These are phyloP conservation scores for Arxiozyma heterogenica DNA, from an alignment of 1,139 yeast species.

Conservation along the genomic window DNA sequence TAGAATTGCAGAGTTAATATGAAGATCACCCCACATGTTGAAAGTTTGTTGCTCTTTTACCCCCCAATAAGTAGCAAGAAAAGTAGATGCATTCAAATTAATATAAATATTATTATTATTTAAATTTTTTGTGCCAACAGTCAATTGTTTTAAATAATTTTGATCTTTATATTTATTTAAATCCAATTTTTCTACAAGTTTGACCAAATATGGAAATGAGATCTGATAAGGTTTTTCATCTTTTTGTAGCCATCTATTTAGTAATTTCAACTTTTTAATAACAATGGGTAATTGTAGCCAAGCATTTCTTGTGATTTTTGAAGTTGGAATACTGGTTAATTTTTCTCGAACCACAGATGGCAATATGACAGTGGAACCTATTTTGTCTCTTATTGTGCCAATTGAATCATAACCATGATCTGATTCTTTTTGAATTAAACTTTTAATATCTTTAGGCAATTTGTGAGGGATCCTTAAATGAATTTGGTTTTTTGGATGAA, in stretches of 20 bases:
- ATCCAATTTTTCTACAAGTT: conserved; percentile 30
- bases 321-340: conserved; percentile 23
- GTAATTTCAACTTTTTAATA: conserved; percentile 39
- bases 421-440: conserved; percentile 27
- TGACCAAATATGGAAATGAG: conserved; percentile 41
- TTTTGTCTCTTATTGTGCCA: conserved; percentile 28
- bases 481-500: conserved; percentile 40
- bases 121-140: not conserved
- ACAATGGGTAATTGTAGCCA: conserved; percentile 32
- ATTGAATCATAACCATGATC: conserved; percentile 20
- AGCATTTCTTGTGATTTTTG: conserved; percentile 26
- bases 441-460: conserved; percentile 12
- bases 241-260: conserved; percentile 48
- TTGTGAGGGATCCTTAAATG: conserved; percentile 43
- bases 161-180: conserved; percentile 11
- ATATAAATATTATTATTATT: not conserved
- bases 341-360: conserved; percentile 25
- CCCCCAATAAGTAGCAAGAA: conserved; percentile 26
- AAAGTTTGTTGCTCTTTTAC: conserved; percentile 22
- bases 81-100: conserved; percentile 12
- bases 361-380: conserved; percentile 17
- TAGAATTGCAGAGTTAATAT: conserved; percentile 19
- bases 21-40: conserved; percentile 26
- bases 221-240: conserved; percentile 41
- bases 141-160: conserved; percentile 6